Conservation (phyloP, 257 asterid species). For the Solanum piurae region DNA sequence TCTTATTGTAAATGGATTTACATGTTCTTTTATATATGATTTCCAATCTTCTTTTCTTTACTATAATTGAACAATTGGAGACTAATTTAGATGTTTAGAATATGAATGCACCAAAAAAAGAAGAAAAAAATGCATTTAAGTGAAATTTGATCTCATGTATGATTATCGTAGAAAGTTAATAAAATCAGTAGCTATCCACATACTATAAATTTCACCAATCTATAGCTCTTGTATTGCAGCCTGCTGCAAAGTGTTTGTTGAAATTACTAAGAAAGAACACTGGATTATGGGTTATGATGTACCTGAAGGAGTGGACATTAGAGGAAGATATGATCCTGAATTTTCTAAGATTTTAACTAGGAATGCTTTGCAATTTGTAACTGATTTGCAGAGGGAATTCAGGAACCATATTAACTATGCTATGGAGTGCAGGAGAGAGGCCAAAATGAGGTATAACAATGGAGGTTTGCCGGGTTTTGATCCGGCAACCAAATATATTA, state of each 20-base stretch:
- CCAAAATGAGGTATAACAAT: constrained; percentile 44
- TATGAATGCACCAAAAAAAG: not conserved
- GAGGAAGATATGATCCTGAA: constrained; percentile 73
- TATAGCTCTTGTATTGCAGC: constrained; percentile 1
- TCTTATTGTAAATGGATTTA: not conserved
- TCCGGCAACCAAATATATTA: constrained; percentile 53
- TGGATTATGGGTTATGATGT: constrained; percentile 43
- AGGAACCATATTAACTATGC: constrained; percentile 59
- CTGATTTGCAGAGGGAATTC: constrained; percentile 62
- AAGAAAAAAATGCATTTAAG: not conserved
- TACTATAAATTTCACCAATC: not conserved
- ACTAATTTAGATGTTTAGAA: not conserved
- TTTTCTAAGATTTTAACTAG: constrained; percentile 41
- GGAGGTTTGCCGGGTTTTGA: constrained; percentile 75
- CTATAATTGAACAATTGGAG: not conserved
- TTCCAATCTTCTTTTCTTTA: not conserved
- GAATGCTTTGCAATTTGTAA: constrained; percentile 71
- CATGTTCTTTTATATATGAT: not conserved
- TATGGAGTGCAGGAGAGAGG: constrained; percentile 68
- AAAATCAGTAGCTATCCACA: constrained; percentile 19
- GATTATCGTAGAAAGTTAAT: not conserved
- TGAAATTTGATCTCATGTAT: not conserved
- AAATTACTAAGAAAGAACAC: not conserved
- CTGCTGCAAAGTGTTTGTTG: not conserved
- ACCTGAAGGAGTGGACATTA: constrained; percentile 72